Conservation (phyloP, 1,284 basidiomycete species). For the Abortiporus biennis region DNA sequence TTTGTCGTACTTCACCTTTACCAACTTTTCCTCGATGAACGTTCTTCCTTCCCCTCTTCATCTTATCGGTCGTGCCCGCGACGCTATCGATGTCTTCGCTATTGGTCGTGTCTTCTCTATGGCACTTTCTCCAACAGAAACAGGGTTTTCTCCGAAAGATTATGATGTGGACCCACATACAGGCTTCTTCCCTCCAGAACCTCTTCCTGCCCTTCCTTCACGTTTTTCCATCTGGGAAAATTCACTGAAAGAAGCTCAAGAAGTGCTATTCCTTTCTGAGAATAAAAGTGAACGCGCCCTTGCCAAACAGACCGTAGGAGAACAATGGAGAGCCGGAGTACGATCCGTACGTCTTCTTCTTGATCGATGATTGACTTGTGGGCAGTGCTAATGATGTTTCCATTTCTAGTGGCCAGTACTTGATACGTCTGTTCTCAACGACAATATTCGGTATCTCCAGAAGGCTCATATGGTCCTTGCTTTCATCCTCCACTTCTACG, state of each 20-base stretch:
- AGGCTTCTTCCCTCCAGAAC: slow-evolving; percentile 82
- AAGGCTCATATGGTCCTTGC: slow-evolving; percentile 87
- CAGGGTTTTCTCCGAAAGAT: slow-evolving; percentile 18
- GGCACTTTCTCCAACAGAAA: slow-evolving; percentile 11
- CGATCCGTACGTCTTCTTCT: slow-evolving; percentile 47
- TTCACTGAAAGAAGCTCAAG: slow-evolving; percentile 49
- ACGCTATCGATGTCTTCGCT: slow-evolving; percentile 14
- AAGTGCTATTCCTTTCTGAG: slow-evolving; percentile 56
- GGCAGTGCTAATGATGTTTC: neutral
- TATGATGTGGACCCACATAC: slow-evolving; percentile 41
- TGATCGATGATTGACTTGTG: too few relatives aligned
- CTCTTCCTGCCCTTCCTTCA: slow-evolving; percentile 52
- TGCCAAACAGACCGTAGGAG: slow-evolving; percentile 44
- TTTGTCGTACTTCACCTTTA: neutral
- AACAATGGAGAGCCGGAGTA: slow-evolving; percentile 64
- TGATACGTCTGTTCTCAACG: slow-evolving; percentile 43
- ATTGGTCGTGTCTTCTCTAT: slow-evolving; percentile 11
- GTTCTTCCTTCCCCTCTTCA: slow-evolving; percentile 31
- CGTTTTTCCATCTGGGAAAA: slow-evolving; percentile 73
- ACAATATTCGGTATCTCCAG: slow-evolving; percentile 58
- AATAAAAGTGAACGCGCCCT: slow-evolving; percentile 44
- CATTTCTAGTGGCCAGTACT: slow-evolving; percentile 66
- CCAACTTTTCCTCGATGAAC: slow-evolving; percentile 21
- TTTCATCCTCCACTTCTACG: slow-evolving; percentile 87
- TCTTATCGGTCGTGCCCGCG: slow-evolving; percentile 23